These are phyloP conservation scores for Pleurotus pulmonarius DNA, from an alignment of 768 basidiomycete species.

Conservation along the genomic window DNA sequence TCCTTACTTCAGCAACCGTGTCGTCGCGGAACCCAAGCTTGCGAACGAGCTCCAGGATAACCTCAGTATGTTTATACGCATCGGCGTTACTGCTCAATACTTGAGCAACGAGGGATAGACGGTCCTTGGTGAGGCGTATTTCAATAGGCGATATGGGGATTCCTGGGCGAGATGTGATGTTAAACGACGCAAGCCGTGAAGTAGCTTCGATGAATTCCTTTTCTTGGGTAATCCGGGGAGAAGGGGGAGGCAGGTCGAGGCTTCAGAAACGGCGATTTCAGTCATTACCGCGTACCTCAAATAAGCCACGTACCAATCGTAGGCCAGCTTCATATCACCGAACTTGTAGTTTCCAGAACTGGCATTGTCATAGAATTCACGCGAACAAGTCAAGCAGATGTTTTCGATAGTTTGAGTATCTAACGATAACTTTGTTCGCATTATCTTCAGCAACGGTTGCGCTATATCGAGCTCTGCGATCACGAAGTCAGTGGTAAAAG, in stretches of 20 bases:
- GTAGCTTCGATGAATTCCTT: slow-evolving; percentile 97
- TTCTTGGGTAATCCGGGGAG: slow-evolving; percentile 62
- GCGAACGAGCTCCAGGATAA: slow-evolving; percentile 84
- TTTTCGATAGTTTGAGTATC: slow-evolving; percentile 57
- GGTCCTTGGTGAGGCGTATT: slow-evolving; percentile 87
- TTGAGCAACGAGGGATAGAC: slow-evolving; percentile 80
- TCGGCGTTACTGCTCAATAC: slow-evolving; percentile 83
- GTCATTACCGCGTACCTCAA: slow-evolving; percentile 7
- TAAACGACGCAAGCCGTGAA: slow-evolving; percentile 91
- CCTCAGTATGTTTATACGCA: slow-evolving; percentile 88
- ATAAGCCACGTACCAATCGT: slow-evolving; percentile 70
- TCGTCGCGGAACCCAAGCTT: slow-evolving; percentile 84
- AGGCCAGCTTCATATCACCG: slow-evolving; percentile 96
- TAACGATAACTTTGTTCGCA: slow-evolving; percentile 47
- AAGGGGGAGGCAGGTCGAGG: slow-evolving; percentile 66
- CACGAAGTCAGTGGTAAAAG: neutral
- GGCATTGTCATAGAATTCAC: slow-evolving; percentile 95
- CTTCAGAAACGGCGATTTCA: slow-evolving; percentile 33
- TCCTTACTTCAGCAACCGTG: slow-evolving; percentile 72
- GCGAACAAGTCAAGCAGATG: slow-evolving; percentile 75
- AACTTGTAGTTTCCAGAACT: slow-evolving; percentile 86
- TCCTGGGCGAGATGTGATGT: slow-evolving; percentile 70
- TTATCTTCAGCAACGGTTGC: slow-evolving; percentile 48
- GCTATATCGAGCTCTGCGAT: slow-evolving; percentile 64
- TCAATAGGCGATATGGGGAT: slow-evolving; percentile 86